phyloP scores from a whole-genome alignment of 1,284 basidiomycete species.

The Ustilago loliicola region DNA sequence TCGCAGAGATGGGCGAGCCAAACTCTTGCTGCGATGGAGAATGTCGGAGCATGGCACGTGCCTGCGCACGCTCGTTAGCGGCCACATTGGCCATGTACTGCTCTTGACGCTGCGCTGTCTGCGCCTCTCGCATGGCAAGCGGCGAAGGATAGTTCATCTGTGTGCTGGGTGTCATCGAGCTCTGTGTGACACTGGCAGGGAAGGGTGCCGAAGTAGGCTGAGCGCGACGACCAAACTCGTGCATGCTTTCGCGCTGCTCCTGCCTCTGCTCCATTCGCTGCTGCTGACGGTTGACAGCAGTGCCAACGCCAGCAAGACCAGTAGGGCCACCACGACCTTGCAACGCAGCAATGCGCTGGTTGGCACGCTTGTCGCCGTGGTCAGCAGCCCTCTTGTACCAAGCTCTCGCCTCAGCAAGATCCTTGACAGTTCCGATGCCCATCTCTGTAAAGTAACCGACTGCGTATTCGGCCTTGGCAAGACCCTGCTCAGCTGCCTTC shows the following conservation, averaged over 20 bases:
- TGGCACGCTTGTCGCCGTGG: conserved; percentile 93
- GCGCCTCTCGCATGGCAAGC: conserved; percentile 65
- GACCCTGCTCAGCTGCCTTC: conserved; percentile 69
- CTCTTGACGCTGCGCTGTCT: conserved; percentile 62
- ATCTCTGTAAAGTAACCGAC: conserved; percentile 94
- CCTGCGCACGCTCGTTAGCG: conserved; percentile 51
- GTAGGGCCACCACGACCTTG: conserved; percentile 51
- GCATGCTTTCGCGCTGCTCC: conserved; percentile 53
- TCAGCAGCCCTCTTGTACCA: conserved; percentile 93
- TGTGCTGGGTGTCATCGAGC: conserved; percentile 50
- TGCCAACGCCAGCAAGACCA: conserved; percentile 35
- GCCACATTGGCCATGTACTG: conserved; percentile 60
- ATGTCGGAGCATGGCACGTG: conserved; percentile 39
- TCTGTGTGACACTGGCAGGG: conserved; percentile 55
- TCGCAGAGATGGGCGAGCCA: conserved; percentile 23
- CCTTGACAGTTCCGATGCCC: conserved; percentile 72
- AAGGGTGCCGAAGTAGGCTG: conserved; percentile 68
- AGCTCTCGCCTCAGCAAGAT: conserved; percentile 74
- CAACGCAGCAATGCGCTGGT: conserved; percentile 78
- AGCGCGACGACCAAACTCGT: conserved; percentile 49
- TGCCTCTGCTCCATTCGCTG: conserved; percentile 39
- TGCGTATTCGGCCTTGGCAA: conserved; percentile 78
- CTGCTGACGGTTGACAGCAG: conserved; percentile 45
- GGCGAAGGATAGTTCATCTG: conserved; percentile 63
- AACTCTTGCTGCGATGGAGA: conserved; percentile 40